Percentiles rank a stretch among this genome's conserved stretches.
Conservation (phyloP, 2,329 filamentous ascomycete species). For the Cordyceps cicadae region DNA sequence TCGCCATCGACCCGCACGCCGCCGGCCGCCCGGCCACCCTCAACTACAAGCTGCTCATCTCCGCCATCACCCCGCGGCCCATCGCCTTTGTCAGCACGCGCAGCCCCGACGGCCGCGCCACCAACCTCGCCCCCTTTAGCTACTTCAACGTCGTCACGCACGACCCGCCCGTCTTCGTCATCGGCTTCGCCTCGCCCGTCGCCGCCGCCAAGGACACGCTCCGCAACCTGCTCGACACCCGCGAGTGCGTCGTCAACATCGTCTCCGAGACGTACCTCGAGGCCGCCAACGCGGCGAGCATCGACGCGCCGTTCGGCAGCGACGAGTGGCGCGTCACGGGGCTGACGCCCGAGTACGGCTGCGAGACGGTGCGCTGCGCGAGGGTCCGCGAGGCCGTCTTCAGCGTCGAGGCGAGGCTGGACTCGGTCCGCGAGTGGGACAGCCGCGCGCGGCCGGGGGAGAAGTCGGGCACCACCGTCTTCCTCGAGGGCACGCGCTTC, state of each 20-base stretch:
- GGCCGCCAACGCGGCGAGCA: slow-evolving; percentile 72
- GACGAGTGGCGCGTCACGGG: slow-evolving; percentile 77
- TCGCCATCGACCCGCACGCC: slow-evolving; percentile 74
- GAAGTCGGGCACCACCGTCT: slow-evolving; percentile 64
- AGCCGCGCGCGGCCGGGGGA: slow-evolving; percentile 61
- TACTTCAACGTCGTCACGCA: slow-evolving; percentile 80
- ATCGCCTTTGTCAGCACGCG: slow-evolving; percentile 57
- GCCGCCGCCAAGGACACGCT: slow-evolving; percentile 67
- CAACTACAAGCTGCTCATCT: slow-evolving; percentile 93
- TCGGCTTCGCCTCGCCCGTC: slow-evolving; percentile 40
- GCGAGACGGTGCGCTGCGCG: slow-evolving; percentile 57
- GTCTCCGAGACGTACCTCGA: slow-evolving; percentile 78
- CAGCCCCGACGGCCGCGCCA: slow-evolving; percentile 48
- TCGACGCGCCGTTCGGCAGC: slow-evolving; percentile 68
- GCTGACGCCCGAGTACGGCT: slow-evolving; percentile 59
- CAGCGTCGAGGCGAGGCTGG: slow-evolving; percentile 70
- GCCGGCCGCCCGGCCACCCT: slow-evolving; percentile 55
- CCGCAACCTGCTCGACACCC: slow-evolving; percentile 60
- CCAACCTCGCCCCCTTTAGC: slow-evolving; percentile 78
- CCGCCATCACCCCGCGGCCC: slow-evolving; percentile 71
- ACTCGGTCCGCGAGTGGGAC: slow-evolving; percentile 70
- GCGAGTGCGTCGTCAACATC: slow-evolving; percentile 80
- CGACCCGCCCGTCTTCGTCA: slow-evolving; percentile 76
- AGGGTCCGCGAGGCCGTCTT: slow-evolving; percentile 79
- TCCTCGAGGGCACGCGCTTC: slow-evolving; percentile 78